Evolutionary conservation across 2,329 filamentous ascomycete species (phyloP).

Genomic region (Fusarium aywerte): DNA sequence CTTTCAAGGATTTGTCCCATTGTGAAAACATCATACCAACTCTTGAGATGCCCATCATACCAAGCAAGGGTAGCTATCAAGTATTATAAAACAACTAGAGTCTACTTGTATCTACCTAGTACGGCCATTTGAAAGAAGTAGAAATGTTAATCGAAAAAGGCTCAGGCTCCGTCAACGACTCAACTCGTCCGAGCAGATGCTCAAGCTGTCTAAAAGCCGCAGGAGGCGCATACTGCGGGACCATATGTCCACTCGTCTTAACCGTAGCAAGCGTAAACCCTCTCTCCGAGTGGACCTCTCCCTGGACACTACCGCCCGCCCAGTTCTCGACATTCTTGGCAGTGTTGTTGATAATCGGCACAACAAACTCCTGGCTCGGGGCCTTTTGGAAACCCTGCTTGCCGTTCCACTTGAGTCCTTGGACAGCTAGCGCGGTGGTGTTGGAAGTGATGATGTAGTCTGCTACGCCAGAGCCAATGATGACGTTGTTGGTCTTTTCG

Average conservation of each 20-base stretch:
- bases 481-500: slow-evolving; percentile 17
- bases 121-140: slow-evolving; percentile 22
- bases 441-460: slow-evolving; percentile 28
- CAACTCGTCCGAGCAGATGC: slow-evolving; percentile 22
- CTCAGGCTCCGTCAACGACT: slow-evolving; percentile 6
- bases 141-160: slow-evolving; percentile 14
- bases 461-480: slow-evolving; percentile 13
- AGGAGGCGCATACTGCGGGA: slow-evolving; percentile 22
- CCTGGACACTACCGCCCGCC: slow-evolving; percentile 21
- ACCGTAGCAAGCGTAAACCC: slow-evolving; percentile 13
- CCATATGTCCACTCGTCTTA: slow-evolving; percentile 25
- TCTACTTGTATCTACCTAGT: neutral
- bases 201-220: slow-evolving; percentile 18
- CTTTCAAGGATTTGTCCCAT: no score
- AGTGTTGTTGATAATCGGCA: slow-evolving; percentile 15
- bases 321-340: slow-evolving; percentile 15
- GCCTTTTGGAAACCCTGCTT: slow-evolving; percentile 20
- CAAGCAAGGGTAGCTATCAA: no score
- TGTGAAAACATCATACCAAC: no score
- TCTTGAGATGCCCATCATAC: no score
- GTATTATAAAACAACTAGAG: no score
- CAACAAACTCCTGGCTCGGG: slow-evolving; percentile 4
- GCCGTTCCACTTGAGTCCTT: slow-evolving; percentile 8
- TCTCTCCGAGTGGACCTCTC: slow-evolving; percentile 2
- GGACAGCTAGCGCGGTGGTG: slow-evolving; percentile 6